Conservation (phyloP, 805 yeast genomes). For the Teunomyces barrocoloradensis region DNA sequence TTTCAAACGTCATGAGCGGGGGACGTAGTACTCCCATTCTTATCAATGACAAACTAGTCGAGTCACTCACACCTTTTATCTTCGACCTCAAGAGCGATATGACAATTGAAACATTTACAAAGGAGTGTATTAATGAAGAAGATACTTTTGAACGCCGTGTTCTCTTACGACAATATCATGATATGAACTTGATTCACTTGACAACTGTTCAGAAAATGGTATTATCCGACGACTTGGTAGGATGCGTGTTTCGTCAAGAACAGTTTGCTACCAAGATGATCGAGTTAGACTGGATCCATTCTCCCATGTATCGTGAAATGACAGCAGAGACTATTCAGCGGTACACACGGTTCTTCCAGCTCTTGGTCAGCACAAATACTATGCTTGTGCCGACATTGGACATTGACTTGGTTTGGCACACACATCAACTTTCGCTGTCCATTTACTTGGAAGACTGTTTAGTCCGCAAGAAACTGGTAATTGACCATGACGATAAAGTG, state of each 20-base stretch:
- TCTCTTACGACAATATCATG: constrained; percentile 8
- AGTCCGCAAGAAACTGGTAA: constrained; percentile 5
- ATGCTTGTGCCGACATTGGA: constrained; percentile 25
- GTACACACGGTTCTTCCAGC: constrained; percentile 17
- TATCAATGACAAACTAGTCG: background rate
- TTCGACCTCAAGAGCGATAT: constrained; percentile 6
- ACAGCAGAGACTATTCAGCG: constrained; percentile 15
- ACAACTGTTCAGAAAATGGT: constrained; percentile 5
- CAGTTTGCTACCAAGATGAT: constrained; percentile 21
- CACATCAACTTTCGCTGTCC: constrained; percentile 20
- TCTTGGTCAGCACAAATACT: constrained; percentile 4
- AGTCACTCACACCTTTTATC: constrained; percentile 4
- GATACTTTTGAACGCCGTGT: background rate
- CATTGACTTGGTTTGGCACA: constrained; percentile 28
- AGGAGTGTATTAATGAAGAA: background rate
- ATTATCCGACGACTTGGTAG: constrained; percentile 23
- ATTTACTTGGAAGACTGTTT: constrained; percentile 14
- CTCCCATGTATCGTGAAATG: constrained; percentile 11
- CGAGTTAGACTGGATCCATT: constrained; percentile 17
- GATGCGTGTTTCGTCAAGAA: constrained; percentile 21
- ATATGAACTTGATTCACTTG: constrained; percentile 14
- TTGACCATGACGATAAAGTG: constrained; percentile 26
- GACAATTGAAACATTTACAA: background rate
- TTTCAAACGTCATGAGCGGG: constrained; percentile 10
- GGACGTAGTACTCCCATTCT: background rate